Base-by-base conservation (phyloP, 768 basidiomycete species). In the Sarcodon sp. region DNA sequence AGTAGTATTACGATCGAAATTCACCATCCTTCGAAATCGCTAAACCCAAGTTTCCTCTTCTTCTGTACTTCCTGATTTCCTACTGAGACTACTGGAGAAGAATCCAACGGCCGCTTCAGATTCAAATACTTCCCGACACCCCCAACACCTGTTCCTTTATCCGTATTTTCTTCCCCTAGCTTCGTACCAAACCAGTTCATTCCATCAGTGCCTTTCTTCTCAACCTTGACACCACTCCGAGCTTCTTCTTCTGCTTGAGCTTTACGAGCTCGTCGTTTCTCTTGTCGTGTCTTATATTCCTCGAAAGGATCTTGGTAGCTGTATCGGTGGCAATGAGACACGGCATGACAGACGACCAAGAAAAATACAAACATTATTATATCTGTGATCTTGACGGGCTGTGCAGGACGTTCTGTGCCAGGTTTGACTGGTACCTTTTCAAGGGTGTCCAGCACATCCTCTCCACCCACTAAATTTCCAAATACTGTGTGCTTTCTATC, bases 401-500 rank as follows among this genome's bases (percentile, higher is more conserved):
- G 94, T 7, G 79, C 73, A 7, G 92, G 91, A 45, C 88, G 77
- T 47, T 97, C 90, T 0, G 88, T 87, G 12, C 87, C 89, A 12
- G 83, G 77, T 63, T 92, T 87, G 38, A 80, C 67, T 1, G 88
- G 81, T 0, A 91, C 65, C 33, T 78, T 77, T 61, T 98, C 96
- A 27, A 99, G 66, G 6, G 83, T 76, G 57, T 87, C 77, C 1
- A 98, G 69, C 6, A 94, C 80, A 31, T 93, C 88, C 60, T 94
- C 88, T 15, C 94, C 96, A 7, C 96, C 96, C 2, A 99, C 93
- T 11, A 98, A 72, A 55, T 94, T 93, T 3, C 96, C 96, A 58
- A 98, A 99, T 2, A 98, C 96, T 0, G 92, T 93, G 58, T 93
- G 91, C 58, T 93, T 92, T 51, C 80, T 85, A 64, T 98, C 87